Evolutionary conservation across 306 rosid genomes (phyloP).

Genomic region (Calophaca sinica): DNA sequence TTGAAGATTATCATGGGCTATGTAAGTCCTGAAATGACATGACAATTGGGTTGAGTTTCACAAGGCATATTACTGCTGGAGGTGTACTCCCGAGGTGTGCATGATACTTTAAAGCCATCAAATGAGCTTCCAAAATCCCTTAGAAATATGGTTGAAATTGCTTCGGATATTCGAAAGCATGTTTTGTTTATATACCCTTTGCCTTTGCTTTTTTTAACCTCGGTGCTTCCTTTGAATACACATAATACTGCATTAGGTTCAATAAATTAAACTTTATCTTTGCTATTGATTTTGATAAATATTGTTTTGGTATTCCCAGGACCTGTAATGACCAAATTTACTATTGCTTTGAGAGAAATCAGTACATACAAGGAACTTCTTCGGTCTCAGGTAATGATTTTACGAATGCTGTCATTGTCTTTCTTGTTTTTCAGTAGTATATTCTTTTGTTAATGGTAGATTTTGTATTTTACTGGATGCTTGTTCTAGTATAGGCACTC

Average conservation of each 20-base stretch:
- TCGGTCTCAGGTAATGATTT: conserved; percentile 75
- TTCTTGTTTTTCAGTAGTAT: conserved; percentile 37
- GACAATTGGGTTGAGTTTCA: conserved; percentile 33
- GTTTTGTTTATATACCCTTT: conserved; percentile 30
- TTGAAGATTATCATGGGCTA: conserved; percentile 27
- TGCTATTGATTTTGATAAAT: conserved; percentile 34
- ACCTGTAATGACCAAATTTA: conserved; percentile 88
- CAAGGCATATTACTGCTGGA: conserved; percentile 25
- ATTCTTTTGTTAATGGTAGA: conserved; percentile 17
- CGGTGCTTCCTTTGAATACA: conserved; percentile 28
- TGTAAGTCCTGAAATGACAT: conserved; percentile 38
- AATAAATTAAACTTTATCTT: conserved; percentile 27
- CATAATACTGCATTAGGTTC: conserved; percentile 26
- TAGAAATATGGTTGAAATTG: conserved; percentile 32
- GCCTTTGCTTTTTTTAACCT: conserved; percentile 14
- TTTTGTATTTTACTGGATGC: conserved; percentile 9
- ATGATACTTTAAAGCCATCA: conserved; percentile 18
- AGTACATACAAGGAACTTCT: conserved; percentile 92
- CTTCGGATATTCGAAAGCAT: conserved; percentile 41
- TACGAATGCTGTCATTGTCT: not conserved
- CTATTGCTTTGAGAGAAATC: conserved; percentile 89
- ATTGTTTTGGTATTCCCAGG: conserved; percentile 57
- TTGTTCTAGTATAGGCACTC: conserved; percentile 19
- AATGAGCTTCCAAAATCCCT: conserved; percentile 22
- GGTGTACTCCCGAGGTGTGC: conserved; percentile 27